Evolutionary conservation across 1,284 basidiomycete species (phyloP), one percentile per base, ranked within the genome.

Genomic region (Cutaneotrichosporon sp.): DNA sequence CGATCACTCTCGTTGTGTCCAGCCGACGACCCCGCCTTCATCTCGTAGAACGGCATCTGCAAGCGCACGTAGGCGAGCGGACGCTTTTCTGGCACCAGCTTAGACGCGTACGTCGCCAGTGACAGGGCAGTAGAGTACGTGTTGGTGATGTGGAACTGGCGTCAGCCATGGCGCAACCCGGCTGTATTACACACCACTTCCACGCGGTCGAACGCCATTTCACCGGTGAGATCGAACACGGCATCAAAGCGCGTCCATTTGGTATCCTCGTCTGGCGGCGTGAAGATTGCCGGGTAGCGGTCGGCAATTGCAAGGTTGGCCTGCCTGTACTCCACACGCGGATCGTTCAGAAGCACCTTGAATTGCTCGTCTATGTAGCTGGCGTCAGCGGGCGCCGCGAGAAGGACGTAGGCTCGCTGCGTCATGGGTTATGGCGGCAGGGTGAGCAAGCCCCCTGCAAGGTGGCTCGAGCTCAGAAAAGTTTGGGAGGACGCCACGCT

Each of bases 351-450:
- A 21, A 88, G 76, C 45, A 83, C 77, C 38, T 83, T 81, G 66
- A 92, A 91, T 55, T 84, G 81, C 23, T 81, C 77, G 33, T 90
- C 89, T 59, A 91, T 79, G 73, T 91, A 91, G 34, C 88, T 90
- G 63, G 37, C 3, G 42, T 51, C 37, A 52, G 46, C 33, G 18
- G 47, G 8, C 23, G 22, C 2, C 17, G 3, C 3, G 22, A n/a
- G 34, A 20, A 21, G 47, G 13, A 3, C 23, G 15, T 30, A 21
- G 30, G 4, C 15, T 18, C 35, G 20, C 22, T 21, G 45, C 17
- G 14, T 15, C 26, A 12, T 15, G 17, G n/a, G n/a, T n/a, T n/a
- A n/a, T n/a, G n/a, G n/a, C n/a, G n/a, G n/a, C n/a, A n/a, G n/a
- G n/a, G n/a, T n/a, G n/a, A n/a, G n/a, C n/a, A n/a, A n/a, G n/a